A percentile compares a stretch with the other conserved stretches of the same genome.
These are phyloP conservation scores for Lepraria neglecta DNA, from an alignment of 495 filamentous ascomycete species.

Conservation along the genomic window DNA sequence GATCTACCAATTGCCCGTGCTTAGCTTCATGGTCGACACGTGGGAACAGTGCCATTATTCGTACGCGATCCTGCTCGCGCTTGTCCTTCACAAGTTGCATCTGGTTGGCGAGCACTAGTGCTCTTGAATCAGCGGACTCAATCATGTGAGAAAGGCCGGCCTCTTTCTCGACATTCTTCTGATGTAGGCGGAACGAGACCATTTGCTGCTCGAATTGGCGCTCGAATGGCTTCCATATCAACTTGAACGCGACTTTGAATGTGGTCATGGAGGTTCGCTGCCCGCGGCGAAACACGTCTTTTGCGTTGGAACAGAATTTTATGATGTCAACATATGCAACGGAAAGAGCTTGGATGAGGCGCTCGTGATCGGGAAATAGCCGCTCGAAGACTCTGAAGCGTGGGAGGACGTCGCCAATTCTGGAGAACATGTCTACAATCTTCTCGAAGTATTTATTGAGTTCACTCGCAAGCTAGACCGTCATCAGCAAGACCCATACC, in stretches of 20 bases:
- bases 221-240: constrained; percentile 27
- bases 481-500: neutral
- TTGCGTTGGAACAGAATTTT: constrained; percentile 34
- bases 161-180: constrained; percentile 27
- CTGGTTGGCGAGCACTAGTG: constrained; percentile 17
- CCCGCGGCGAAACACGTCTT: constrained; percentile 27
- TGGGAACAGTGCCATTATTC: constrained; percentile 18
- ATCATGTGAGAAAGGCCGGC: constrained; percentile 27
- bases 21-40: constrained; percentile 17
- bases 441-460: constrained; percentile 36
- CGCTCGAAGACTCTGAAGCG: constrained; percentile 32
- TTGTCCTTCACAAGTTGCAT: constrained; percentile 15
- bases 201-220: constrained; percentile 24
- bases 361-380: constrained; percentile 33
- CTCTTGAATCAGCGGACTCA: constrained; percentile 24
- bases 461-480: constrained; percentile 27
- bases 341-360: constrained; percentile 32
- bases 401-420: constrained; percentile 39
- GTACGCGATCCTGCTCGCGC: constrained; percentile 10
- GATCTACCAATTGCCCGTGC: constrained; percentile 16
- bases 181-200: constrained; percentile 22
- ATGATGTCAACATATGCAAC: constrained; percentile 38
- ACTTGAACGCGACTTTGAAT: constrained; percentile 12
- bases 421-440: constrained; percentile 36
- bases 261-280: neutral